These are phyloP conservation scores for Lasiosphaeria hispida DNA, from an alignment of 495 filamentous ascomycete species.

Conservation along the genomic window DNA sequence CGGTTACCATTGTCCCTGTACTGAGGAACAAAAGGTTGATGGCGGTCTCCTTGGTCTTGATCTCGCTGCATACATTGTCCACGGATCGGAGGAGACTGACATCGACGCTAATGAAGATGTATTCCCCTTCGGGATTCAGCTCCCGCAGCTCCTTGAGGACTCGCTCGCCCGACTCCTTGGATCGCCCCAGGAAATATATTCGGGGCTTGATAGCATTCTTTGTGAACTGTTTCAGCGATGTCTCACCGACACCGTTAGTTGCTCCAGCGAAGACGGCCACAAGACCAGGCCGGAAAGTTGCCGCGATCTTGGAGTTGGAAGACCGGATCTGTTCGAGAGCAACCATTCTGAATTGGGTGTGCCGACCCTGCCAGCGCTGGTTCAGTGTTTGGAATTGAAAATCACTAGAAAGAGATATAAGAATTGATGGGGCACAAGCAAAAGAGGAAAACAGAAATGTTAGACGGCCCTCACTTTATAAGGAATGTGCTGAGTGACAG, in stretches of 20 bases:
- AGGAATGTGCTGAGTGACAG: too few relatives aligned
- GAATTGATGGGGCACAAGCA: too few relatives aligned
- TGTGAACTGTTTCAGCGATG: constrained; percentile 56
- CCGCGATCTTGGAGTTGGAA: constrained; percentile 39
- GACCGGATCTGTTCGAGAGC: constrained; percentile 32
- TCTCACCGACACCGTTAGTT: constrained; percentile 62
- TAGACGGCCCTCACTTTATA: too few relatives aligned
- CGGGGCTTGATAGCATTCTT: constrained; percentile 39
- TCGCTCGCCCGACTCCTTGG: constrained; percentile 40
- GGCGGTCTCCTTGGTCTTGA: constrained; percentile 30
- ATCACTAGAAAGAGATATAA: too few relatives aligned
- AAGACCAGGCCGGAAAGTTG: constrained; percentile 38
- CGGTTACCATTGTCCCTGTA: constrained; percentile 41
- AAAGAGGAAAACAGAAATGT: too few relatives aligned
- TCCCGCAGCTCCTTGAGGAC: constrained; percentile 42
- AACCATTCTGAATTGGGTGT: constrained; percentile 37
- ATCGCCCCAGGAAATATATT: constrained; percentile 46
- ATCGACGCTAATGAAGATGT: constrained; percentile 56
- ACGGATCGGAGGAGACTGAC: constrained; percentile 56
- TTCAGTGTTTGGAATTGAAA: too few relatives aligned
- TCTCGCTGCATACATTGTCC: constrained; percentile 56
- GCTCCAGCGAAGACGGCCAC: constrained; percentile 62
- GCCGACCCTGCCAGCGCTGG: too few relatives aligned
- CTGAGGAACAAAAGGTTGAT: constrained; percentile 64
- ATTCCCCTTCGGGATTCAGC: constrained; percentile 51